Percentiles rank a stretch among this genome's conserved stretches.
Evolutionary conservation across 2,329 filamentous ascomycete species (phyloP).

Genomic region (Pseudogymnoascus sp.): DNA sequence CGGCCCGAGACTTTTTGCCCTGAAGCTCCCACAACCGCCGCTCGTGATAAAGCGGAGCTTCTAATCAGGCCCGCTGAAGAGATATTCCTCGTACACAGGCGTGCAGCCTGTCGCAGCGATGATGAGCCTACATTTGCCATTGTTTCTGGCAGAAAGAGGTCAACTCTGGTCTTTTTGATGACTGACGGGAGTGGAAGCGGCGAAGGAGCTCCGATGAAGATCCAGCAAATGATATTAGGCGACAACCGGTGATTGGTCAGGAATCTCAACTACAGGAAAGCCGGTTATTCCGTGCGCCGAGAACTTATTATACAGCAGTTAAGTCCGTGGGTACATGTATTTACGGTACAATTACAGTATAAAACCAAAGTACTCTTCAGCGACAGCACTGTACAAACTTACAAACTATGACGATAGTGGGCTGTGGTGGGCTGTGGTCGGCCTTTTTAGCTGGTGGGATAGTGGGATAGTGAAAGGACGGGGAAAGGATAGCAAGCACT

Average conservation of each 20-base stretch:
- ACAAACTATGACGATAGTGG: constrained; percentile 1
- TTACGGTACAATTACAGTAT: neutral
- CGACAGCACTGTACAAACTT: neutral
- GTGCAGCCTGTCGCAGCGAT: constrained; percentile 27
- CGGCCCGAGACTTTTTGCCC: constrained; percentile 35
- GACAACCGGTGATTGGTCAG: constrained; percentile 8
- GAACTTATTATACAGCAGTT: neutral
- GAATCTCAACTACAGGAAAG: neutral
- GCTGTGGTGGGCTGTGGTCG: neutral
- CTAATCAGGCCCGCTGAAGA: constrained; percentile 20
- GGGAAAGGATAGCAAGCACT: neutral
- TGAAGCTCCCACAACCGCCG: constrained; percentile 15
- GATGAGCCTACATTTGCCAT: constrained; percentile 25
- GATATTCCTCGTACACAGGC: constrained; percentile 23
- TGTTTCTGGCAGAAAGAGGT: constrained; percentile 8
- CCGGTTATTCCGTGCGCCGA: neutral
- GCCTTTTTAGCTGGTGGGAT: neutral
- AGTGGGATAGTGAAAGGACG: neutral
- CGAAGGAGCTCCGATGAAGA: constrained; percentile 9
- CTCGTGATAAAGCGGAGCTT: constrained; percentile 17
- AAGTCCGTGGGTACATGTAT: neutral
- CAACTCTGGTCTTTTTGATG: constrained; percentile 6
- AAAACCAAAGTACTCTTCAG: neutral
- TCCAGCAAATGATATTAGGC: constrained; percentile 2
- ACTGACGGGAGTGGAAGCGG: constrained; percentile 1